Evolutionary conservation across 345 rosid genomes (phyloP).

Genomic region (Eucalyptus lansdowneana): DNA sequence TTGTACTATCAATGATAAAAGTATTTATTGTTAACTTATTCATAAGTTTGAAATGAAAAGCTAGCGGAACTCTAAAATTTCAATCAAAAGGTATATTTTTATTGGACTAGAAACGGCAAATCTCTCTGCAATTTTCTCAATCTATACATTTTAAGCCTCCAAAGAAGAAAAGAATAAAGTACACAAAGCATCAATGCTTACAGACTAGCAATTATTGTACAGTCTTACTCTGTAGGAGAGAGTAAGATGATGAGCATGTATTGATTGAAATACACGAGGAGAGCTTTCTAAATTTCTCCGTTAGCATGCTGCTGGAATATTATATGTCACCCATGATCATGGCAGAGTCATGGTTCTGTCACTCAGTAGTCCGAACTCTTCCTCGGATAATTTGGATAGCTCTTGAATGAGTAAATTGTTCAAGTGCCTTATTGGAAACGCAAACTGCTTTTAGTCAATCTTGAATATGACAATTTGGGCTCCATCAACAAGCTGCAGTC

Average conservation of each 20-base stretch:
- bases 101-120: neutral
- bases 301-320: neutral
- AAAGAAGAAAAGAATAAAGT: neutral
- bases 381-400: neutral
- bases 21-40: neutral
- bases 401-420: neutral
- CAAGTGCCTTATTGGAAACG: slow-evolving; percentile 2
- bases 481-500: neutral
- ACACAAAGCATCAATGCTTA: neutral
- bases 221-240: neutral
- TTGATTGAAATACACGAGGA: neutral
- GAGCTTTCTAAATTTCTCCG: neutral
- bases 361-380: neutral
- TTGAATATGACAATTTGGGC: slow-evolving; percentile 12
- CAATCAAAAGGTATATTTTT: neutral
- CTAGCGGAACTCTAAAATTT: neutral
- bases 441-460: neutral
- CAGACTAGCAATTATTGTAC: neutral
- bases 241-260: neutral
- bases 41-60: neutral
- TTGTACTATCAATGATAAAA: neutral
- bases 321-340: slow-evolving; percentile 5
- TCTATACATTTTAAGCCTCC: neutral
- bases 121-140: neutral
- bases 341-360: slow-evolving; percentile 16